A percentile compares a stretch with the other conserved stretches of the same genome.
These are phyloP conservation scores for Globisporangium rhizosaccharum DNA, from an alignment of 352 stramenopile species.

Conservation along the genomic window DNA sequence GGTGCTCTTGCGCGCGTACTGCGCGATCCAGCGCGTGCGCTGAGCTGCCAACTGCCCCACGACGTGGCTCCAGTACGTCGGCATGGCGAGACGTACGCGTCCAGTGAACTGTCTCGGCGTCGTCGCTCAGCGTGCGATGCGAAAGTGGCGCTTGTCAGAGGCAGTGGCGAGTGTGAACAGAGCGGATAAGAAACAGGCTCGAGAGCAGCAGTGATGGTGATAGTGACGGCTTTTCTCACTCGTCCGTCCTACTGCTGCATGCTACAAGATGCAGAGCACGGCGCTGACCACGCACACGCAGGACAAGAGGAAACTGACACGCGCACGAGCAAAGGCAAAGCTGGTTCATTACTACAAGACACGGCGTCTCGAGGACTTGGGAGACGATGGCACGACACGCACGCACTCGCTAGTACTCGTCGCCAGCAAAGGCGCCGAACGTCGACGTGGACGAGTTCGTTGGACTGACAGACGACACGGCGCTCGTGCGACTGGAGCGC, in stretches of 20 bases:
- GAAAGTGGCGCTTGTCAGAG: too few species aligned
- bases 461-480: constrained; percentile 3
- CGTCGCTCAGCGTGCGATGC: too few species aligned
- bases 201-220: too few species aligned
- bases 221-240: too few species aligned
- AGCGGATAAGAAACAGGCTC: too few species aligned
- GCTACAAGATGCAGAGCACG: too few species aligned
- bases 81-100: not conserved
- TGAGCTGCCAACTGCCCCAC: constrained; percentile 4
- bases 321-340: not conserved
- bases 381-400: not conserved
- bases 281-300: not conserved
- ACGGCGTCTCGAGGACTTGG: not conserved
- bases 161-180: too few species aligned
- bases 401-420: constrained; percentile 4
- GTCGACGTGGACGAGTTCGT: constrained; percentile 30
- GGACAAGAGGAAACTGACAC: not conserved
- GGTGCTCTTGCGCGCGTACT: not conserved
- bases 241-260: too few species aligned
- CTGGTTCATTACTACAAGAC: too few species aligned
- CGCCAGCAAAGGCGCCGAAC: constrained; percentile 18
- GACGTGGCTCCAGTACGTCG: constrained; percentile 9
- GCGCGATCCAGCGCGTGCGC: constrained; percentile 5
- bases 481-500: constrained; percentile 6
- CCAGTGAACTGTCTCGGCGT: not conserved